A percentile compares a stretch with the other conserved stretches of the same genome.
Evolutionary conservation across 257 asterid species (phyloP).

Genomic region (Nicotiana obtusifolia): DNA sequence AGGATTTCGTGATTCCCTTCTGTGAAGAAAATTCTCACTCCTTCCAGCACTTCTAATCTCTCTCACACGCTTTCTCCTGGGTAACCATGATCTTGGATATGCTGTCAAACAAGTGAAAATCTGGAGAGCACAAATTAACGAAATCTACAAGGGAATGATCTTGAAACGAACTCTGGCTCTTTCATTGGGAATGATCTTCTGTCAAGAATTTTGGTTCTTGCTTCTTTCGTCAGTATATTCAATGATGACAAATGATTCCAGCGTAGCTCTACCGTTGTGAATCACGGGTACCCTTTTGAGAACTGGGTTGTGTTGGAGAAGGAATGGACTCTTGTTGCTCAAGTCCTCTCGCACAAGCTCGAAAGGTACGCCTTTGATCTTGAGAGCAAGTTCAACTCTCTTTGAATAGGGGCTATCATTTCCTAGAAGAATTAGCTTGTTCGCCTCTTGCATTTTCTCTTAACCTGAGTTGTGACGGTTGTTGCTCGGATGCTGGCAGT

Average conservation of each 20-base stretch:
- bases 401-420: conserved; percentile 30
- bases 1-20: neutral
- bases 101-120: conserved; percentile 18
- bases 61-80: conserved; percentile 14
- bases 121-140: neutral
- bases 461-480: neutral
- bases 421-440: conserved; percentile 24
- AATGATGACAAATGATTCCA: conserved; percentile 27
- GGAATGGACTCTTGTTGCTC: conserved; percentile 24
- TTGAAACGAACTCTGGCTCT: conserved; percentile 27
- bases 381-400: conserved; percentile 40
- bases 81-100: conserved; percentile 6
- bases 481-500: neutral
- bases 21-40: conserved; percentile 10
- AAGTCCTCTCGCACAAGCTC: too few relatives aligned
- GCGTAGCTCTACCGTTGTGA: conserved; percentile 30
- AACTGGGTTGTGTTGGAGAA: conserved; percentile 30
- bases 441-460: conserved; percentile 24
- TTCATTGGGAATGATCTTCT: conserved; percentile 20
- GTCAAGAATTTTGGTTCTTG: conserved; percentile 25
- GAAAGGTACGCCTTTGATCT: conserved; percentile 35
- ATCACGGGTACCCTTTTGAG: conserved; percentile 35
- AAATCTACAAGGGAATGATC: neutral
- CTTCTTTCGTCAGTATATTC: conserved; percentile 33
- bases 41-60: conserved; percentile 21